phyloP scores from a whole-genome alignment of 768 basidiomycete genomes.

The Dictyophora rubrovolvata region DNA sequence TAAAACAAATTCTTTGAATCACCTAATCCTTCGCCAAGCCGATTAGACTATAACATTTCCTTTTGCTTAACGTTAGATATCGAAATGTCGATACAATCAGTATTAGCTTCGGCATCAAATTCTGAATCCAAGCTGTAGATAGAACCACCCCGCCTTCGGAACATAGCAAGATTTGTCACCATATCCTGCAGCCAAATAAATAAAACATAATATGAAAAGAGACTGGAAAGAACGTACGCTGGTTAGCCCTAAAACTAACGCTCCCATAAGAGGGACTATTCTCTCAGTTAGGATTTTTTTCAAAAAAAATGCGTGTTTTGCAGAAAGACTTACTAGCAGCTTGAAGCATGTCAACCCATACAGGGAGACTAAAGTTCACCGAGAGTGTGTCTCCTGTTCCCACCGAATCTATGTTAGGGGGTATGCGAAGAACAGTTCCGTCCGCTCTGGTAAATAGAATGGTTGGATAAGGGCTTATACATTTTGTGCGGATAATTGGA shows the following conservation, averaged over 20 bases:
- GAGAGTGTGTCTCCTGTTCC: background rate
- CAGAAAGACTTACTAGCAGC: background rate
- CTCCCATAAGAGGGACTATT: slow-evolving; percentile 2
- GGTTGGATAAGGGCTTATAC: background rate
- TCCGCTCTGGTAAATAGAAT: background rate
- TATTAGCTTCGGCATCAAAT: background rate
- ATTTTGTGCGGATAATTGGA: background rate
- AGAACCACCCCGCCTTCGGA: background rate
- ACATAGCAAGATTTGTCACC: background rate
- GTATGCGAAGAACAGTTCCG: background rate
- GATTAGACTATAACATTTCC: background rate
- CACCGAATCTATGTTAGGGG: background rate
- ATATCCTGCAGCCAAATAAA: background rate
- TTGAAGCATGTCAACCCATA: slow-evolving; percentile 6
- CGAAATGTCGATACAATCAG: background rate
- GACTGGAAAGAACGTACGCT: background rate
- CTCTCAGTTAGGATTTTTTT: background rate
- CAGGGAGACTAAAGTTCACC: background rate
- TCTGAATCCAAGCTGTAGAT: background rate
- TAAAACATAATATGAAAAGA: background rate
- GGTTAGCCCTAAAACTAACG: background rate
- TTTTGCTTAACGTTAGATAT: background rate
- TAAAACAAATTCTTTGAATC: too few species aligned
- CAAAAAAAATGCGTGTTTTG: background rate
- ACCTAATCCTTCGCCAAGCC: too few species aligned